Evolutionary conservation across 345 rosid species (phyloP), one percentile per base, ranked within the genome.

Genomic region (Syzygium oleosum): DNA sequence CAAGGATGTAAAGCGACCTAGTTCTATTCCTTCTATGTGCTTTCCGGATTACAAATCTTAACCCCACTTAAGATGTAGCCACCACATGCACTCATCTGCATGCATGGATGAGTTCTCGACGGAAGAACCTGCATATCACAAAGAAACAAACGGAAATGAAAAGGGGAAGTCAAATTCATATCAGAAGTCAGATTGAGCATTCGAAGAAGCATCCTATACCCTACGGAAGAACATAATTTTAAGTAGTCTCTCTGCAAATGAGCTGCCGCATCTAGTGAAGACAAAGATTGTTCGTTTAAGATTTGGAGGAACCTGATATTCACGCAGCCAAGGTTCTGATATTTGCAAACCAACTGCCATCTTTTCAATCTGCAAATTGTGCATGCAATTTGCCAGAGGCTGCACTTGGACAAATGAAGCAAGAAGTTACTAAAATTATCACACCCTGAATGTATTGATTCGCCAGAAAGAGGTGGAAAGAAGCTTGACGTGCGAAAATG

Each of bases 321-420:
- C 99, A 5, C 98, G 98, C 86, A 98, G 90, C 99, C 98, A 98
- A 49, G 99, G 97, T 94, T 98, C 99, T 54, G 99, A 93, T 88
- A 98, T 94, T 88, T 98, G 99, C 89, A 96, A 88, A 51, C 94
- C 94, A 46, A 96, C 94, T 19, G 98, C 98, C 99, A 96, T 92
- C 90, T 96, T 98, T 84, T 88, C 94, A 52, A 89, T 89, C 92
- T 95, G 99, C 87, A 98, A 92, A 61, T 94, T 93, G 92, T 95
- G 97, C 99, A 98, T 98, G 92, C 98, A 98, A 56, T 91, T 93
- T 21, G 97, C 94, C 61, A 97, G 93, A 41, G 98, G 98, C 98
- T 96, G 94, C 90, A 85, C 65, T 87, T 7, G 63, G 41, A 61
- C 49, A 23, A 41, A 79, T 55, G 52, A 59, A 86, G 27, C 19